phyloP scores from a whole-genome alignment of 768 basidiomycete genomes.

The Termitomyces titanicus region DNA sequence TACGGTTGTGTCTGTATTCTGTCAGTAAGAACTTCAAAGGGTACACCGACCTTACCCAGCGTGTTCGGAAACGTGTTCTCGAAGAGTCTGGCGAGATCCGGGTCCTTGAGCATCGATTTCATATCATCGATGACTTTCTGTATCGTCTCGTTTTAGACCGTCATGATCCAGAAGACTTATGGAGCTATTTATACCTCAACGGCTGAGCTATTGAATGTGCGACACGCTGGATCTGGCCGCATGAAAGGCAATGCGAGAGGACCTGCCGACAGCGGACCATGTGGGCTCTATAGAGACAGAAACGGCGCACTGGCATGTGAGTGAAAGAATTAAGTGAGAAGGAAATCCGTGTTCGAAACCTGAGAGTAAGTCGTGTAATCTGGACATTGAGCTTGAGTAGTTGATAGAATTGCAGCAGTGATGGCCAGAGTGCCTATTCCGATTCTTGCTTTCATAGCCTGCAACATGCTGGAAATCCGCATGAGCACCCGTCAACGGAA shows the following conservation, averaged over 20 bases:
- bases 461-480: conserved; percentile 5
- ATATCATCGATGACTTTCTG: conserved; percentile 76
- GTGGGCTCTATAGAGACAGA: conserved; percentile 40
- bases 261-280: conserved; percentile 57
- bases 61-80: conserved; percentile 85
- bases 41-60: conserved; percentile 43
- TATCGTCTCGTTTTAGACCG: not conserved
- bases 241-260: conserved; percentile 66
- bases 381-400: conserved; percentile 45
- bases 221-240: conserved; percentile 64
- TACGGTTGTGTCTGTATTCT: conserved; percentile 65
- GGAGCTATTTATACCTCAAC: conserved; percentile 51
- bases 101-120: conserved; percentile 68
- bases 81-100: conserved; percentile 73
- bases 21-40: not conserved
- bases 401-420: conserved; percentile 22
- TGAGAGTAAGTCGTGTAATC: conserved; percentile 61
- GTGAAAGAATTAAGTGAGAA: not conserved
- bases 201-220: conserved; percentile 72
- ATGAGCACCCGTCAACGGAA: not conserved
- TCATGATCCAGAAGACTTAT: not conserved
- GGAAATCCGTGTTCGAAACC: conserved; percentile 24
- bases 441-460: conserved; percentile 19
- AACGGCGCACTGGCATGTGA: too few species aligned
- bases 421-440: conserved; percentile 18